These are phyloP conservation scores for Dendryphion nanum DNA, from an alignment of 2,329 filamentous ascomycete species.

Conservation along the genomic window DNA sequence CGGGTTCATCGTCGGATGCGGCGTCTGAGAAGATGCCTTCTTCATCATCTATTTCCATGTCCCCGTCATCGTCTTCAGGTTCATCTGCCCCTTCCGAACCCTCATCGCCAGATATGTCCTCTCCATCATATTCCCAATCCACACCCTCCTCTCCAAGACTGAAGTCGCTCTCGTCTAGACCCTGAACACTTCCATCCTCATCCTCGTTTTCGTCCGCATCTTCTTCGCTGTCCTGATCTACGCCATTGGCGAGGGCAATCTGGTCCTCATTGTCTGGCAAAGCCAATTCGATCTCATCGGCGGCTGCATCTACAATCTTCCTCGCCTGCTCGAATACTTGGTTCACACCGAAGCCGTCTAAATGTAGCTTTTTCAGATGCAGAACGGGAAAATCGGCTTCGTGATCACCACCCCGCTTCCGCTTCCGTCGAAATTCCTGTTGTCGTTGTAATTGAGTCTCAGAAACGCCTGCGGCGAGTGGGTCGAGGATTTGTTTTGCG, in stretches of 20 bases:
- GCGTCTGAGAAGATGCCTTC: slow-evolving; percentile 38
- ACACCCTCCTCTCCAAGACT: slow-evolving; percentile 32
- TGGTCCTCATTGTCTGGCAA: slow-evolving; percentile 35
- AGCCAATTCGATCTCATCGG: slow-evolving; percentile 52
- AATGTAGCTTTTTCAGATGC: slow-evolving; percentile 78
- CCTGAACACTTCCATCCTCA: not conserved
- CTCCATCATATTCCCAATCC: slow-evolving; percentile 33
- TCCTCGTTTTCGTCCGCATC: slow-evolving; percentile 30
- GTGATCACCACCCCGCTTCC: slow-evolving; percentile 63
- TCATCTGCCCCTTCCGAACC: slow-evolving; percentile 30
- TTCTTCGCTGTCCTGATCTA: no score
- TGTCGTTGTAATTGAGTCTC: slow-evolving; percentile 69
- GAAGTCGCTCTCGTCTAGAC: slow-evolving; percentile 10
- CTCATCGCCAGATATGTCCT: slow-evolving; percentile 29
- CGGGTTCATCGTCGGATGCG: slow-evolving; percentile 42
- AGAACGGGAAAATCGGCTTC: slow-evolving; percentile 53
- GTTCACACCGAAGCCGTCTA: slow-evolving; percentile 80
- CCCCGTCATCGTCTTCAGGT: slow-evolving; percentile 15
- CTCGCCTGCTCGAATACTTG: slow-evolving; percentile 95
- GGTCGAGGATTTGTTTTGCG: slow-evolving; percentile 78
- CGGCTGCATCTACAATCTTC: slow-evolving; percentile 70
- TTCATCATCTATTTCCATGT: slow-evolving; percentile 30
- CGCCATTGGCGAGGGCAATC: slow-evolving; percentile 14
- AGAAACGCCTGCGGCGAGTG: slow-evolving; percentile 70
- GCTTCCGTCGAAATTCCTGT: slow-evolving; percentile 69